Conservation (phyloP, 148 eudicot genomes). For the Heliamphora exappendiculata region DNA sequence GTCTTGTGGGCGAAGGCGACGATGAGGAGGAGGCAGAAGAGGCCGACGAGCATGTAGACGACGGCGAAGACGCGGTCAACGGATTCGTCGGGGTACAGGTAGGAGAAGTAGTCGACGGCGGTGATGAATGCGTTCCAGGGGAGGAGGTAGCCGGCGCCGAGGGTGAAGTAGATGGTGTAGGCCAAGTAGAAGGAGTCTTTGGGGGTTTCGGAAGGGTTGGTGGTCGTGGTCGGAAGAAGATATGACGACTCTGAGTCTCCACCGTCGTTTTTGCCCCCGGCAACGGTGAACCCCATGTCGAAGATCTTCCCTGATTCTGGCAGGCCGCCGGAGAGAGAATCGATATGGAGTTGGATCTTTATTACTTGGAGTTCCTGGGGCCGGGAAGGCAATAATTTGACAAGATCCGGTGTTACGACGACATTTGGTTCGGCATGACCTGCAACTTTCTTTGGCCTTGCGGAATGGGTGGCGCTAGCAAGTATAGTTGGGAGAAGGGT, state of each 20-base stretch:
- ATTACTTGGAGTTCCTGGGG: not conserved
- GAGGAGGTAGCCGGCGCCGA: slow-evolving; percentile 49
- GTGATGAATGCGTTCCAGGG: slow-evolving; percentile 78
- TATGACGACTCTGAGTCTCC: not conserved
- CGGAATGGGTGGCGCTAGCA: too few relatives aligned
- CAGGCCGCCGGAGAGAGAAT: not conserved
- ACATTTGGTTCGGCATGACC: not conserved
- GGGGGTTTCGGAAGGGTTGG: slow-evolving; percentile 21
- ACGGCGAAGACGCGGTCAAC: slow-evolving; percentile 67
- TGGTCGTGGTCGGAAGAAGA: not conserved
- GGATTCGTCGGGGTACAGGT: slow-evolving; percentile 24
- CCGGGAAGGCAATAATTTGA: too few relatives aligned
- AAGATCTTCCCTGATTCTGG: not conserved
- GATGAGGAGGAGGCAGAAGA: slow-evolving; percentile 34
- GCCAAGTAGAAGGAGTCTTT: slow-evolving; percentile 53
- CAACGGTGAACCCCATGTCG: not conserved
- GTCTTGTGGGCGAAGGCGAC: slow-evolving; percentile 35
- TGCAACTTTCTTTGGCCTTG: too few relatives aligned
- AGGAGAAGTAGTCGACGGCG: slow-evolving; percentile 68
- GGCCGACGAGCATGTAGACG: slow-evolving; percentile 46
- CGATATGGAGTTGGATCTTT: not conserved
- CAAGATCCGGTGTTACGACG: not conserved
- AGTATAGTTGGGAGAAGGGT: too few relatives aligned
- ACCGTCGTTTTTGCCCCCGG: not conserved
- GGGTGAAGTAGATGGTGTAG: slow-evolving; percentile 64